Evolutionary conservation across 2,329 filamentous ascomycete genomes (phyloP).

Genomic region (Epichloe gansuensis): DNA sequence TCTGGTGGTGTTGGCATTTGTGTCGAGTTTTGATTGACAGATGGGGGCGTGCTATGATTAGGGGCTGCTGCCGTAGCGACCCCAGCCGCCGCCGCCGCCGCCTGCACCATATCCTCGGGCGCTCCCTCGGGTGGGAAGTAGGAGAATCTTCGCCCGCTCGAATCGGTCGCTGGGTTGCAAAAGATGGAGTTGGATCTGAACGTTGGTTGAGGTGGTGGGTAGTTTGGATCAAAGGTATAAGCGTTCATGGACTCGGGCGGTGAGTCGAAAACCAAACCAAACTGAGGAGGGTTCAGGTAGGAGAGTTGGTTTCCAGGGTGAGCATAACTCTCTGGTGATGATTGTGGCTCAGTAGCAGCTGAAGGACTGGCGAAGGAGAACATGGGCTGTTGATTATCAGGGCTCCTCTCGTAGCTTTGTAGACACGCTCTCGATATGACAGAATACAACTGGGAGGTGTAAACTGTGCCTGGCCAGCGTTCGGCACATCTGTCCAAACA

Average conservation of each 20-base stretch:
- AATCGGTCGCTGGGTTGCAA: slow-evolving; percentile 42
- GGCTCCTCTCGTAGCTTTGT: slow-evolving; percentile 62
- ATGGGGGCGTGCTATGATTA: slow-evolving; percentile 17
- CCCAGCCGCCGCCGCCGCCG: slow-evolving; percentile 14
- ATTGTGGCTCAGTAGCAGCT: slow-evolving; percentile 18
- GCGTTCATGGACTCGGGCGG: slow-evolving; percentile 39
- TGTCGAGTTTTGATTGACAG: slow-evolving; percentile 18
- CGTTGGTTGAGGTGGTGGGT: slow-evolving; percentile 34
- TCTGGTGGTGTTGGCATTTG: slow-evolving; percentile 34
- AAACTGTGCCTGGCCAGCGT: slow-evolving; percentile 81
- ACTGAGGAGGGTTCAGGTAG: slow-evolving; percentile 39
- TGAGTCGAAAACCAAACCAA: slow-evolving; percentile 47
- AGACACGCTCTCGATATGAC: slow-evolving; percentile 77
- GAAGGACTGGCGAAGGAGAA: slow-evolving; percentile 24
- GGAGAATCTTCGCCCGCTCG: slow-evolving; percentile 45
- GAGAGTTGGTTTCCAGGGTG: slow-evolving; percentile 20
- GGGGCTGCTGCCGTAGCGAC: slow-evolving; percentile 18
- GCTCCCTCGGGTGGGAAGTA: slow-evolving; percentile 48
- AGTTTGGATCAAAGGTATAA: slow-evolving; percentile 31
- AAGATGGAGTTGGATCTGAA: slow-evolving; percentile 59
- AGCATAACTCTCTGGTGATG: slow-evolving; percentile 19
- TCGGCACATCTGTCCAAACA: slow-evolving; percentile 71
- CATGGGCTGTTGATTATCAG: slow-evolving; percentile 12
- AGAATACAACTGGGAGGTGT: slow-evolving; percentile 75
- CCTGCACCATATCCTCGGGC: slow-evolving; percentile 21